phyloP scores from a whole-genome alignment of 1,284 basidiomycete species.

The Cystobasidium sp. region DNA sequence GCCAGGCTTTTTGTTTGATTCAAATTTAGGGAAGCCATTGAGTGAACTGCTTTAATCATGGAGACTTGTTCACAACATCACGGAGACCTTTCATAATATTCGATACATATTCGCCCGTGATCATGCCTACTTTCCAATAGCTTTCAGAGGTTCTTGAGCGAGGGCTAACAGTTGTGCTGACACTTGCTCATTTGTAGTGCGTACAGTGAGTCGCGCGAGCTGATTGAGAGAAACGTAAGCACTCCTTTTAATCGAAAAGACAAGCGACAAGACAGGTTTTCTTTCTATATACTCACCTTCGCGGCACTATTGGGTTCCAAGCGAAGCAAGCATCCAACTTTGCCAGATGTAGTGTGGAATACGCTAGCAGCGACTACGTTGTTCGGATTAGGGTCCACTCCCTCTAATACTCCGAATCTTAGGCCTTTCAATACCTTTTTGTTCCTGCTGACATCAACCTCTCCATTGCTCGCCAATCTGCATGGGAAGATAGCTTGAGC shows the following conservation, averaged over 20 bases:
- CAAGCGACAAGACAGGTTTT: neutral
- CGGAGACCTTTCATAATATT: no score
- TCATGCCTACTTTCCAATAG: constrained; percentile 2
- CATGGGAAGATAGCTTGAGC: constrained; percentile 86
- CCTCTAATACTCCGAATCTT: constrained; percentile 74
- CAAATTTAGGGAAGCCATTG: no score
- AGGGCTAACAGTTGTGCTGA: constrained; percentile 71
- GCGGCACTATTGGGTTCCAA: constrained; percentile 94
- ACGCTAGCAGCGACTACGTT: constrained; percentile 92
- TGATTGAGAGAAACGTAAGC: constrained; percentile 55
- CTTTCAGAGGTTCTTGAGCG: constrained; percentile 31
- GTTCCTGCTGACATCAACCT: constrained; percentile 75
- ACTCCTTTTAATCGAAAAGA: constrained; percentile 32
- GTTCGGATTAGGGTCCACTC: constrained; percentile 64
- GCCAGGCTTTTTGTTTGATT: no score
- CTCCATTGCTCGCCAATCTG: constrained; percentile 67
- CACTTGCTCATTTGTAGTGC: constrained; percentile 92
- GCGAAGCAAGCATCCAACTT: constrained; percentile 90
- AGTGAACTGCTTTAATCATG: no score
- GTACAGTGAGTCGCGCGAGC: constrained; percentile 90
- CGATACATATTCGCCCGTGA: neutral
- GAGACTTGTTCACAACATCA: no score
- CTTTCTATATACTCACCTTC: constrained; percentile 65
- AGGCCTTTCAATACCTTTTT: constrained; percentile 76
- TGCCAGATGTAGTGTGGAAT: constrained; percentile 83